These are phyloP conservation scores for Fusarium humuli DNA, from an alignment of 2,329 filamentous ascomycete species.

Conservation along the genomic window DNA sequence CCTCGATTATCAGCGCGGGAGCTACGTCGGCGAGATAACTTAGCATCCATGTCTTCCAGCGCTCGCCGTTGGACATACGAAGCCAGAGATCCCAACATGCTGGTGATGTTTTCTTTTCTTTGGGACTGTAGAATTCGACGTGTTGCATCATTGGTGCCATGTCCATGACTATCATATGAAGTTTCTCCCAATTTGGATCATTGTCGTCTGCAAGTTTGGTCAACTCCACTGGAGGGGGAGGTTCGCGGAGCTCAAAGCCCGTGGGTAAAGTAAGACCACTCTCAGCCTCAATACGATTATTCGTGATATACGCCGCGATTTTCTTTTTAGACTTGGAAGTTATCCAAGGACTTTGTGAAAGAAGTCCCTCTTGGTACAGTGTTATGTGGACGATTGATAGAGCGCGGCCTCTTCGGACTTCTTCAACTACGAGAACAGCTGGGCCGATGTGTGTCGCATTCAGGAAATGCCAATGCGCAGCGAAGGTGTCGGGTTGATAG, in stretches of 20 bases:
- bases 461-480: slow-evolving; percentile 57
- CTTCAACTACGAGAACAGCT: slow-evolving; percentile 54
- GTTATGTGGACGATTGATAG: slow-evolving; percentile 57
- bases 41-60: slow-evolving; percentile 72
- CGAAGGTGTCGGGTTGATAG: slow-evolving; percentile 54
- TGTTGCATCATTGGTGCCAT: slow-evolving; percentile 46
- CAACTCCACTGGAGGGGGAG: slow-evolving; percentile 38
- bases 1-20: slow-evolving; percentile 74
- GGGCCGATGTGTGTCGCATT: slow-evolving; percentile 53
- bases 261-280: slow-evolving; percentile 48
- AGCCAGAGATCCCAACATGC: slow-evolving; percentile 64
- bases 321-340: slow-evolving; percentile 47
- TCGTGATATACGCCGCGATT: slow-evolving; percentile 56
- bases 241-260: slow-evolving; percentile 37
- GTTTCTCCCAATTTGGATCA: slow-evolving; percentile 37
- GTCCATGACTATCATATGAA: slow-evolving; percentile 33
- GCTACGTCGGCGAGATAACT: slow-evolving; percentile 73
- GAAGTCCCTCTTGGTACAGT: slow-evolving; percentile 55
- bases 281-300: slow-evolving; percentile 45
- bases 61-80: slow-evolving; percentile 67
- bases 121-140: slow-evolving; percentile 49
- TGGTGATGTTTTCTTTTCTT: background rate
- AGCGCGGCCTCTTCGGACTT: slow-evolving; percentile 56
- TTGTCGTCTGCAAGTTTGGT: background rate
- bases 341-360: slow-evolving; percentile 52